Evolutionary conservation across 345 rosid genomes (phyloP).

Genomic region (Pistacia atlantica): DNA sequence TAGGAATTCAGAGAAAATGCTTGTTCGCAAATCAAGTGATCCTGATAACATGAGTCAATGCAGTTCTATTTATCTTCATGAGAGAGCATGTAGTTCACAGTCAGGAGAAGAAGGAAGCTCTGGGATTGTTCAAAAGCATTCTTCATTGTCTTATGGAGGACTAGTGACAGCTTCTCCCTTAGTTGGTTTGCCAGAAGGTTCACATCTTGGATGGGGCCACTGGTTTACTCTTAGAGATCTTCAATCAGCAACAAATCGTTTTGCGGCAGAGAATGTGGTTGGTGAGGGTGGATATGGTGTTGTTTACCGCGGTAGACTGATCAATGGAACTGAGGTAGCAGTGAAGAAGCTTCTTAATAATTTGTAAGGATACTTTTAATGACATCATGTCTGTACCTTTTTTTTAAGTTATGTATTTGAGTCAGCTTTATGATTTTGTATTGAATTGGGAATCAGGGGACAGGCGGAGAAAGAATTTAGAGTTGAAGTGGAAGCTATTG

Average conservation of each 20-base stretch:
- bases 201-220: slow-evolving; percentile 99
- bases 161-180: slow-evolving; percentile 81
- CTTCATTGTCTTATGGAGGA: slow-evolving; percentile 56
- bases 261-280: slow-evolving; percentile 74
- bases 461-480: slow-evolving; percentile 98
- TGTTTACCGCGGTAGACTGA: slow-evolving; percentile 80
- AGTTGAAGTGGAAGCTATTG: slow-evolving; percentile 97
- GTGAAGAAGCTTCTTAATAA: slow-evolving; percentile 97
- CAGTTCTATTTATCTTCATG: slow-evolving; percentile 68
- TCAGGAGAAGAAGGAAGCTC: slow-evolving; percentile 95
- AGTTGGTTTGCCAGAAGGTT: slow-evolving; percentile 87
- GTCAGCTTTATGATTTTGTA: slow-evolving; percentile 15
- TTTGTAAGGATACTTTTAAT: slow-evolving; percentile 52
- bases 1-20: slow-evolving; percentile 51
- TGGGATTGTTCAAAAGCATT: slow-evolving; percentile 54
- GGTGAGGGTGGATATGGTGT: slow-evolving; percentile 99
- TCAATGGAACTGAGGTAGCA: slow-evolving; percentile 93
- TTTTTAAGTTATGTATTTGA: slow-evolving; percentile 1
- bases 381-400: not conserved
- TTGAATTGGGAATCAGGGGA: slow-evolving; percentile 60
- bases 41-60: slow-evolving; percentile 78
- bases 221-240: slow-evolving; percentile 99
- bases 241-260: slow-evolving; percentile 76
- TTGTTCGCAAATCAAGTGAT: slow-evolving; percentile 75
- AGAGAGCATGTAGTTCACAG: slow-evolving; percentile 68